Base-by-base conservation (phyloP, 441 rosid genomes). In the Mallotus japonicus region DNA sequence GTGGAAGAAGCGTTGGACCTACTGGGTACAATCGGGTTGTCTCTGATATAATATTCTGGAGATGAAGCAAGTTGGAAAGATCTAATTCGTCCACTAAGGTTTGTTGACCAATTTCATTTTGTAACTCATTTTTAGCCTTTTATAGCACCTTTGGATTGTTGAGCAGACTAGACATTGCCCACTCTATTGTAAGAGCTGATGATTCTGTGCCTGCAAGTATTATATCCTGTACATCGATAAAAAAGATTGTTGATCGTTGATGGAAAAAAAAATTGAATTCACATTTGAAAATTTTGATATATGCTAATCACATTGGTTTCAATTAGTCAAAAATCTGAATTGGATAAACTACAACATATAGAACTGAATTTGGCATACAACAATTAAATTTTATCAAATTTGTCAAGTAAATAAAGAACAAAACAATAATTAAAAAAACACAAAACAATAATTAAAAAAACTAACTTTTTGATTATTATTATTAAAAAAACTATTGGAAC, bases 1-100 rank as follows among this genome's bases (percentile, higher is more conserved):
- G 89, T 14, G 88, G 86, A 17, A 79, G 70, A 44, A 86, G 71
- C n/a, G 86, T 78, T 19, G 87, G 90, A 3, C 78, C 84, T 1
- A 75, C 80, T 0, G 90, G 93, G 58, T 75, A 77, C 15, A 89
- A 55, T 22, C 93, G 74, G 9, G 80, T 62, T 0, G 86, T 85
- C 63, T 89, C 93, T 8, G 70, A 73, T 50, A 87, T 79, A 59
- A 82, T 74, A 67, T 73, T 73, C 37, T 77, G 82, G 20, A 89
- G 80, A 80, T 85, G 79, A n/a, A 74, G 75, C 58, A 87, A 80
- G 62, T 82, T 80, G 1, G 86, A 50, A 19, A 86, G 12, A 63
- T 89, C 88, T 16, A 81, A 59, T 78, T 89, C 93, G 19, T 75
- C 77, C 2, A 89, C 32, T 10, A 86, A 37, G 17, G 72, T 71